A percentile compares a stretch with the other conserved stretches of the same genome.
These are phyloP conservation scores for Lentinus brumalis DNA, from an alignment of 768 basidiomycete genomes.

Conservation along the genomic window DNA sequence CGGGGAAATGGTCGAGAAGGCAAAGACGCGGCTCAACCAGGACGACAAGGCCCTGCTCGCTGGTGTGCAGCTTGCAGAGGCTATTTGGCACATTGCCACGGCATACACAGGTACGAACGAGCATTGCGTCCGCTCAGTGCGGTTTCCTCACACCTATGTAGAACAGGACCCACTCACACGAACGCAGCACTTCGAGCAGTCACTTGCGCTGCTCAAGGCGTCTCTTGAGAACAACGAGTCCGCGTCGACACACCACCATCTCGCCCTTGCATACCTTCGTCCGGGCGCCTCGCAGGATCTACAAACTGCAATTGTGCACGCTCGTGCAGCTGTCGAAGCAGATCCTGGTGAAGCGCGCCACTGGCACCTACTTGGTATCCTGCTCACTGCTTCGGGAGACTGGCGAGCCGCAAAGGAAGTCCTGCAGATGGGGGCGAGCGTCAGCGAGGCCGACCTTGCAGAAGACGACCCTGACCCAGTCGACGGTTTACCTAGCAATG, in stretches of 20 bases:
- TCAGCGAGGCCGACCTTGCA: slow-evolving; percentile 49
- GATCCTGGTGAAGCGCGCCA: slow-evolving; percentile 66
- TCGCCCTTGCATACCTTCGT: slow-evolving; percentile 73
- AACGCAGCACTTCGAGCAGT: slow-evolving; percentile 55
- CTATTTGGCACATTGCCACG: slow-evolving; percentile 70
- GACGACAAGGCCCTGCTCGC: slow-evolving; percentile 57
- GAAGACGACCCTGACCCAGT: slow-evolving; percentile 18
- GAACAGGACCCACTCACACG: slow-evolving; percentile 70
- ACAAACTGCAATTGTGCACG: slow-evolving; percentile 64
- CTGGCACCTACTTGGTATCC: slow-evolving; percentile 89
- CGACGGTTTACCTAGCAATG: background rate
- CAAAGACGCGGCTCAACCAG: slow-evolving; percentile 52
- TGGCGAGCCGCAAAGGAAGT: slow-evolving; percentile 79
- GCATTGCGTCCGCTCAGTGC: background rate
- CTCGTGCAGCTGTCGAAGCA: slow-evolving; percentile 72
- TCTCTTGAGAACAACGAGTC: slow-evolving; percentile 53
- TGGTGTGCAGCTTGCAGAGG: slow-evolving; percentile 66
- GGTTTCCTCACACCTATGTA: slow-evolving; percentile 27
- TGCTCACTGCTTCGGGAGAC: slow-evolving; percentile 77
- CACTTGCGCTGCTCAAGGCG: slow-evolving; percentile 50
- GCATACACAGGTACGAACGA: slow-evolving; percentile 61
- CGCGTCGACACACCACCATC: slow-evolving; percentile 69
- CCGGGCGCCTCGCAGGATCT: slow-evolving; percentile 67
- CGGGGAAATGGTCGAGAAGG: slow-evolving; percentile 58
- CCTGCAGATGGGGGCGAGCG: slow-evolving; percentile 71